Percentiles rank a stretch among this genome's conserved stretches.
Conservation (phyloP, 2,329 filamentous ascomycete species). For the Leptographium procerum region DNA sequence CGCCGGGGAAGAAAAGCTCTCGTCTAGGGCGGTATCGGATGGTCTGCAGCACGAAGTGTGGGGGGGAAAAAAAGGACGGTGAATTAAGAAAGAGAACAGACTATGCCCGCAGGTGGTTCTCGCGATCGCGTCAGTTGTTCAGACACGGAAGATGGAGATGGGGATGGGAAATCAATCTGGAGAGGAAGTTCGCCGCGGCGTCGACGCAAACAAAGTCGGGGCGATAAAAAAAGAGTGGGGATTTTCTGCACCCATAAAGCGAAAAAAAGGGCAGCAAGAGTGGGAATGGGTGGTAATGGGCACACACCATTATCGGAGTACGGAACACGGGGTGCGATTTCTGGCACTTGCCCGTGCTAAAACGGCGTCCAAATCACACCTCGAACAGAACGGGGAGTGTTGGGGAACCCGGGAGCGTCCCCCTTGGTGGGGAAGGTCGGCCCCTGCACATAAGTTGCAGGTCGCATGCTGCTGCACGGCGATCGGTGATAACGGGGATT, state of each 20-base stretch:
- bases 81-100: too few species aligned
- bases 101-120: too few species aligned
- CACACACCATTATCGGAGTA: background rate
- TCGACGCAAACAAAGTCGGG: background rate
- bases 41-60: too few species aligned
- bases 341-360: background rate
- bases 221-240: slow-evolving; percentile 1
- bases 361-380: background rate
- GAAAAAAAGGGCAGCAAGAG: background rate
- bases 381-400: background rate
- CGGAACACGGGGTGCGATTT: background rate
- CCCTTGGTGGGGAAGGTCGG: background rate
- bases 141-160: background rate
- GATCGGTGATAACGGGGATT: too few species aligned
- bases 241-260: background rate
- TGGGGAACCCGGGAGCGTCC: background rate
- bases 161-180: background rate
- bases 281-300: background rate
- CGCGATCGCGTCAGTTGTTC: background rate
- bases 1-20: too few species aligned
- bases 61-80: too few species aligned
- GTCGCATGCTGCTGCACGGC: too few species aligned
- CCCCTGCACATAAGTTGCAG: background rate
- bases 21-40: too few species aligned
- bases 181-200: background rate